phyloP scores from a whole-genome alignment of 192 early-diverging fungal species.

The Entomortierella lignicola region DNA sequence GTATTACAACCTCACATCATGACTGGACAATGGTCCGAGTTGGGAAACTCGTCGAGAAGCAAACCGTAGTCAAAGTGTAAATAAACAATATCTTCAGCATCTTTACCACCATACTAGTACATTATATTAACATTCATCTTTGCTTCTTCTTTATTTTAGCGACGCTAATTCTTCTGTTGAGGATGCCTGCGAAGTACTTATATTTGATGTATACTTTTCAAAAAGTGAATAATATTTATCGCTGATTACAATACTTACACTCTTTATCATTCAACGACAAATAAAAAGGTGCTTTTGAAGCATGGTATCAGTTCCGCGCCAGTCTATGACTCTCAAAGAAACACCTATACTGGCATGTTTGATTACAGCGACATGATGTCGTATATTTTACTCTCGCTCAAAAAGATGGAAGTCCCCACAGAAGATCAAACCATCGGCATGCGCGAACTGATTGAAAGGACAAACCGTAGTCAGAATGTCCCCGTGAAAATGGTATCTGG shows the following conservation, averaged over 20 bases:
- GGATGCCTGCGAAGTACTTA: constrained; percentile 71
- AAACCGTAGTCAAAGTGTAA: constrained; percentile 75
- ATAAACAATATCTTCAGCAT: too few species aligned
- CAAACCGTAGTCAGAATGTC: constrained; percentile 59
- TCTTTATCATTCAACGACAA: background rate
- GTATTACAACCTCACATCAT: constrained; percentile 54
- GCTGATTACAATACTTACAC: background rate
- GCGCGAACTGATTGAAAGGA: constrained; percentile 64
- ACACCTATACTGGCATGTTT: constrained; percentile 85
- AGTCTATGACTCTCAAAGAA: constrained; percentile 67
- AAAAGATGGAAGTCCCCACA: constrained; percentile 54
- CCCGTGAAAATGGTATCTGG: constrained; percentile 73
- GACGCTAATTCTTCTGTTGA: constrained; percentile 69
- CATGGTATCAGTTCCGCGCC: constrained; percentile 85
- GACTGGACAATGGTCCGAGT: constrained; percentile 77
- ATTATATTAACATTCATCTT: background rate
- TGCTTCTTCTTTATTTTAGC: constrained; percentile 24
- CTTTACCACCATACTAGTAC: background rate
- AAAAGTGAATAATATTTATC: too few species aligned
- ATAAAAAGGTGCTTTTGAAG: constrained; percentile 64
- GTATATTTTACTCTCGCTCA: constrained; percentile 74
- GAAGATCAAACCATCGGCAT: constrained; percentile 61
- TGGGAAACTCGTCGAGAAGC: constrained; percentile 66
- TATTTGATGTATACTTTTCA: too few species aligned
- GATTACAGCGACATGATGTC: constrained; percentile 86